Conservation (phyloP, 306 rosid species). For the Vicia villosa region DNA sequence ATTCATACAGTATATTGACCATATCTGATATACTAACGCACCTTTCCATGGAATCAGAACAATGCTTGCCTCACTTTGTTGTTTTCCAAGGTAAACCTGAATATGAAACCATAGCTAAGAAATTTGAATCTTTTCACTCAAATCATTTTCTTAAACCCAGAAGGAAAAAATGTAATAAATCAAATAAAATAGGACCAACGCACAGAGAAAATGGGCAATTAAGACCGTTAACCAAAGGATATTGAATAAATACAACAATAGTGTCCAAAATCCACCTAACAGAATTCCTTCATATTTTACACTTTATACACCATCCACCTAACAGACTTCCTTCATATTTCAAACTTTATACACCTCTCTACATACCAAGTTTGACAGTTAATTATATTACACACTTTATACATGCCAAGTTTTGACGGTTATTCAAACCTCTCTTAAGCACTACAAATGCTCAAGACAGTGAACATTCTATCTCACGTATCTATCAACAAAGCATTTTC, state of each 20-base stretch:
- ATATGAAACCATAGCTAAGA: slow-evolving; percentile 29
- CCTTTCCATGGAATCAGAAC: slow-evolving; percentile 7
- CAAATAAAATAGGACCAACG: background rate
- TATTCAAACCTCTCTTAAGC: slow-evolving; percentile 29
- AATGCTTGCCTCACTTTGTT: slow-evolving; percentile 34
- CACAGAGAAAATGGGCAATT: slow-evolving; percentile 11
- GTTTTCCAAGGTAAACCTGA: slow-evolving; percentile 39
- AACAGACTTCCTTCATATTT: background rate
- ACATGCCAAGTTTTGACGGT: background rate
- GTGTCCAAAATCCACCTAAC: slow-evolving; percentile 3
- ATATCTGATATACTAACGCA: background rate
- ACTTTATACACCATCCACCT: slow-evolving; percentile 23
- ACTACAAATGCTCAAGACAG: slow-evolving; percentile 13
- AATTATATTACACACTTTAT: background rate
- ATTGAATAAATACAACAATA: slow-evolving; percentile 8
- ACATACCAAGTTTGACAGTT: background rate
- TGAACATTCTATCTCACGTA: slow-evolving; percentile 6
- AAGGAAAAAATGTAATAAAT: background rate
- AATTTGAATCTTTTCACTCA: background rate
- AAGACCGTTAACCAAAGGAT: background rate
- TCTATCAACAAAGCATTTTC: background rate
- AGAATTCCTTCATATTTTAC: background rate
- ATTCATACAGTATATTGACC: no score
- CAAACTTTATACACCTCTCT: slow-evolving; percentile 16
- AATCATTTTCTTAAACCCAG: background rate